Conservation (phyloP, 1,139 yeast genomes). For the Saccharomyces hybrid region DNA sequence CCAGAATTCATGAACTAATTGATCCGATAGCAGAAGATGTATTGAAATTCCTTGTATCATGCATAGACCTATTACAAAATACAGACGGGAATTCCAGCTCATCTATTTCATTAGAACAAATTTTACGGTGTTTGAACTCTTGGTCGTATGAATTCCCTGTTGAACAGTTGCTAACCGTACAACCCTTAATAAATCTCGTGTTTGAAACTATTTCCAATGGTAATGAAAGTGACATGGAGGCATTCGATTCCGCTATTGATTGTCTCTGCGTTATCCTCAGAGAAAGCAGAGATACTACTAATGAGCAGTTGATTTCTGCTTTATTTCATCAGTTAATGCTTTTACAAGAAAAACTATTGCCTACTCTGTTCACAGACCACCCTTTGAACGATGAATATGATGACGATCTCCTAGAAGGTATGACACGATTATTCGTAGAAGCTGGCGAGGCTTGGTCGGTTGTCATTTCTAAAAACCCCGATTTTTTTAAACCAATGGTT, state of each 20-base stretch:
- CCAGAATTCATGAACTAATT: constrained; percentile 56
- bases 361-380: constrained; percentile 11
- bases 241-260: constrained; percentile 83
- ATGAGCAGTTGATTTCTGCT: constrained; percentile 53
- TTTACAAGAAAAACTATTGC: constrained; percentile 34
- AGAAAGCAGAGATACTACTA: constrained; percentile 73
- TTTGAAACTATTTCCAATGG: constrained; percentile 51
- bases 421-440: constrained; percentile 75
- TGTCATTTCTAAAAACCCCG: constrained; percentile 67
- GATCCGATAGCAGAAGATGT: constrained; percentile 64
- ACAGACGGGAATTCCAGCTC: constrained; percentile 26
- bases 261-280: constrained; percentile 71
- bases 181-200: constrained; percentile 56
- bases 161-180: constrained; percentile 53
- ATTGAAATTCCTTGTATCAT: constrained; percentile 49
- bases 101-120: constrained; percentile 24
- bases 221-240: constrained; percentile 40
- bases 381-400: constrained; percentile 17
- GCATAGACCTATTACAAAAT: constrained; percentile 34
- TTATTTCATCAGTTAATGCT: constrained; percentile 61
- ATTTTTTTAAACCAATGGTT: constrained; percentile 67
- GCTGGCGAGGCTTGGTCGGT: constrained; percentile 97
- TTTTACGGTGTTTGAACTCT: constrained; percentile 72
- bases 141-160: constrained; percentile 87
- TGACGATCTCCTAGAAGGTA: constrained; percentile 57